phyloP scores from a whole-genome alignment of 768 basidiomycete genomes.

The Termitomyces sp. region DNA sequence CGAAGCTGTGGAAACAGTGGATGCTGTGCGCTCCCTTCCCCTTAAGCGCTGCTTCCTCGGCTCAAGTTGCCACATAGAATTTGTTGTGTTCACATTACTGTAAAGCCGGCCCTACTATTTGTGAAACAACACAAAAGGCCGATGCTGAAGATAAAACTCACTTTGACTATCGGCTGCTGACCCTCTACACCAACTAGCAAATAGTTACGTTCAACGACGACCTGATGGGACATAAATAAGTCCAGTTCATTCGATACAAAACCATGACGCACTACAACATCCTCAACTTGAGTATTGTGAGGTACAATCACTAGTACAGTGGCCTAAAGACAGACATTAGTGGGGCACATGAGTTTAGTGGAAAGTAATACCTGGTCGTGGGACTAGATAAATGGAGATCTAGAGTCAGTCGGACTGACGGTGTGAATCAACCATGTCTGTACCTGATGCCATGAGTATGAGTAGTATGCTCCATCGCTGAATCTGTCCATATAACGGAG shows the following conservation, averaged over 20 bases:
- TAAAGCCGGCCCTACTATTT: conserved; percentile 66
- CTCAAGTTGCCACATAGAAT: conserved; percentile 78
- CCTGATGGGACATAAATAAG: conserved; percentile 34
- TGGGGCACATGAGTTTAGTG: conserved; percentile 6
- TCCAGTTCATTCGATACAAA: neutral
- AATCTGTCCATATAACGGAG: conserved; percentile 30
- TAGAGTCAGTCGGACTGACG: conserved; percentile 7
- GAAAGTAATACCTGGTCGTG: conserved; percentile 70
- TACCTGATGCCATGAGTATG: conserved; percentile 88
- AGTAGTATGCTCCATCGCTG: conserved; percentile 35
- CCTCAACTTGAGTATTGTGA: conserved; percentile 64
- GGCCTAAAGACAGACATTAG: conserved; percentile 39
- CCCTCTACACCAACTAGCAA: conserved; percentile 72
- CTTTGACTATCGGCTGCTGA: conserved; percentile 70
- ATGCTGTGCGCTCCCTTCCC: conserved; percentile 67
- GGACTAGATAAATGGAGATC: conserved; percentile 44
- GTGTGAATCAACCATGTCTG: conserved; percentile 13
- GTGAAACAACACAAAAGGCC: neutral
- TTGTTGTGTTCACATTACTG: conserved; percentile 57
- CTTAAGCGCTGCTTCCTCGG: conserved; percentile 51
- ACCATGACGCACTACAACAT: conserved; percentile 45
- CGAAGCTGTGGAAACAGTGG: conserved; percentile 68
- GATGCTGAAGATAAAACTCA: conserved; percentile 21
- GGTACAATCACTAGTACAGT: conserved; percentile 75
- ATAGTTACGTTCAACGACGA: conserved; percentile 65